Base-by-base conservation (phyloP, 164 flowering plant species). In the Pachysandra terminalis region DNA sequence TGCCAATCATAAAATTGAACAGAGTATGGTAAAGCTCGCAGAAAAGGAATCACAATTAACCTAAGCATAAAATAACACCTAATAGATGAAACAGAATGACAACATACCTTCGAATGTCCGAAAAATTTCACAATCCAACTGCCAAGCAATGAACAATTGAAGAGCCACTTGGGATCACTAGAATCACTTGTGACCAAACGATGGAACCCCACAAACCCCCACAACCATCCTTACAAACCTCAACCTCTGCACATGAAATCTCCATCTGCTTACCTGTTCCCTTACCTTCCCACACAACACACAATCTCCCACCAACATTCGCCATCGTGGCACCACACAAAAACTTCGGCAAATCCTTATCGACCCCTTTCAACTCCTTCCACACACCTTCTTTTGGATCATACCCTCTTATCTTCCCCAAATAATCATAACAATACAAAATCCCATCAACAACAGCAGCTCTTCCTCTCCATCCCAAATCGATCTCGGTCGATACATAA, bases 401-500 rank as follows among this genome's bases (percentile, higher is more conserved):
- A 71, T 80, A 92, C 28, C 96, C 98, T 55, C 88, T 77, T 25
- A 93, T 90, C 65, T 87, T 86, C 69, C 96, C 96, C 85, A 92
- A 77, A 71, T 81, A 88, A 68, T 92, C 98, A 71, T 92, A 92
- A 73, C 93, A 88, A 72, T 81, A 93, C 82, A 93, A 68, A 32
- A 90, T 78, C 62, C 75, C 90, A 59, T 77, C 86, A 23, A 93
- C 83, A 40, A 82, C 93, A 7, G 89, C 85, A 2, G 86, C 98
- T 57, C 98, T 79, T 32, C 98, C 96, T 68, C 93, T 79, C 98
- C 98, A 90, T 57, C 98, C 98, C 72, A 80, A 54, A 66, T 87
- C 95, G 5, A 93, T 81, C 84, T 77, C 75, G 14, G 58, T 71
- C 8, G 77, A 71, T 58, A 86, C 96, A 23, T 37, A 21, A 26